Conservation (phyloP, 73 alveolate species). For the Uronychia binucleata region DNA sequence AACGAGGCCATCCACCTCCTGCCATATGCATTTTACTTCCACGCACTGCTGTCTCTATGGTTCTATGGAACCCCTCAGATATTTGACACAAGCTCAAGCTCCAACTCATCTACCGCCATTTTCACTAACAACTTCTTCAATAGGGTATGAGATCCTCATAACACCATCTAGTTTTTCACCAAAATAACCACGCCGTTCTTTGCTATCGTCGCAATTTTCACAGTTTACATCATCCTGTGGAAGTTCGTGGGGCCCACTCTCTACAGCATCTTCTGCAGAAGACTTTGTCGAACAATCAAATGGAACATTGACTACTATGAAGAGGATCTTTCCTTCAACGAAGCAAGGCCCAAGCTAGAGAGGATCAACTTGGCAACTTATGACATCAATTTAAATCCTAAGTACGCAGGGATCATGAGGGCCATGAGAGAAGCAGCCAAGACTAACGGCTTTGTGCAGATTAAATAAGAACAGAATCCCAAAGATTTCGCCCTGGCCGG, state of each 20-base stretch:
- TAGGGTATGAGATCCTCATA: neutral
- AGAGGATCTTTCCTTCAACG: neutral
- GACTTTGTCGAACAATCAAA: neutral
- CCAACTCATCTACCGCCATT: neutral
- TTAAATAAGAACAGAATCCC: neutral
- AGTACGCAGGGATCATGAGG: neutral
- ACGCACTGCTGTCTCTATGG: constrained; percentile 8
- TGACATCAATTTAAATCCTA: neutral
- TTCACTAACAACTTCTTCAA: neutral
- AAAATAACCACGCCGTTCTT: neutral
- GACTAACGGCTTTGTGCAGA: neutral
- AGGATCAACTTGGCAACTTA: neutral
- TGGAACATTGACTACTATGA: neutral
- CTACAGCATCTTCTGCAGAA: neutral
- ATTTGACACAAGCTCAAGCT: neutral
- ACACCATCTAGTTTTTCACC: neutral
- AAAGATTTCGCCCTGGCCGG: too few species aligned
- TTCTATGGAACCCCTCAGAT: constrained; percentile 10
- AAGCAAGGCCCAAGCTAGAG: neutral
- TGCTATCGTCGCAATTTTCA: neutral
- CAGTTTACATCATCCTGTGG: neutral
- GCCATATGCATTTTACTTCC: constrained; percentile 1
- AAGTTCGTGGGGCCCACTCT: neutral
- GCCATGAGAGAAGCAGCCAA: neutral
- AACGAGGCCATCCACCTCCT: neutral